Base-by-base conservation (phyloP, 2,329 filamentous ascomycete species). In the Aspergillus ochraceus region DNA sequence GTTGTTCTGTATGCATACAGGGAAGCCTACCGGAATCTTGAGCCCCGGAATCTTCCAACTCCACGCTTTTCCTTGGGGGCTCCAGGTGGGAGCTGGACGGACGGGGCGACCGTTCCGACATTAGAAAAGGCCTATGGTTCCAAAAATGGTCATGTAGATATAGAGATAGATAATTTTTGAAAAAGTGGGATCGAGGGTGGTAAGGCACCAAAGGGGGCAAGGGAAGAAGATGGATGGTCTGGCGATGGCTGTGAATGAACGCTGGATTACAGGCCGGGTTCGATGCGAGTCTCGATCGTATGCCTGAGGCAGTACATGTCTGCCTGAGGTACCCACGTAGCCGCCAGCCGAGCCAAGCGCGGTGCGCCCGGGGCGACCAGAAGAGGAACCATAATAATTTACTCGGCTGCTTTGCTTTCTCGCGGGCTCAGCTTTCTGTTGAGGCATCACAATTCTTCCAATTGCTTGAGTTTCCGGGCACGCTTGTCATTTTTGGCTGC, bases 31-130 rank as follows among this genome's bases (percentile, higher is more conserved):
- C 78, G 63, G 82, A 77, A 64, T 85, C 83, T 70, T 81, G 81
- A 65, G 84, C 83, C 66, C 84, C 84, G 29, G 83, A 72, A 66
- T 86, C 84, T 68, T 85, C 78, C 50, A 83, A 71, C 74, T 84
- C 83, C 26, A 80, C 77, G 65, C 82, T 83, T 72, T 83, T 84
- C 64, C 77, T 76, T 54, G 84, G 84, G 62, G 83, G 83, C 67
- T 83, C 76, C 64, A 86, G 76, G 66, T 77, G 70, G 50, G 72
- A 69, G 69, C 69, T 80, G 68, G 76, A 70, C 57, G 70, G 67
- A 70, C 71, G 71, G 64, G 72, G 72, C 52, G 61, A 66, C 65
- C 68, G 68, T 65, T 77, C 74, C 65, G 75, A 72, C 76, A 77
- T 78, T 63, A 61, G 60, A 53, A 60, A 57, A 53, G 20, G 47